Base-by-base conservation (phyloP, 108 stramenopile genomes). In the Stephanodiscus minutulus region DNA sequence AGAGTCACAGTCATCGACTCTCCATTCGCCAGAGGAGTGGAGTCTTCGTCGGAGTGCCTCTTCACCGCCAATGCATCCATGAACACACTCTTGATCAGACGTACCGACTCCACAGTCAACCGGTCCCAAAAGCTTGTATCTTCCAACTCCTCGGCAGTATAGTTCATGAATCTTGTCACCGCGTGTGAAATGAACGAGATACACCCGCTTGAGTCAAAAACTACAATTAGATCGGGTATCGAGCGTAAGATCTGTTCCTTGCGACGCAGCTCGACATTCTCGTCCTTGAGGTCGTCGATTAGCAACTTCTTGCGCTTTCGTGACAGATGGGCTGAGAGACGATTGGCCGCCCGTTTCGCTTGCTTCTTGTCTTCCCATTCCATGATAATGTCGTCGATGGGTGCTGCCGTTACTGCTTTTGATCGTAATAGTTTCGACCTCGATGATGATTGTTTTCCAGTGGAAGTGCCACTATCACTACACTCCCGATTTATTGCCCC, bases 271-370 rank as follows among this genome's bases (percentile, higher is more conserved):
- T 88, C 90, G 44, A 79, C 77, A 59, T 94, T 94, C 65, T 94
- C 90, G 54, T 89, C 90, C 81, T 89, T 90, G 52, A 97, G 86
- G 66, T 97, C 95, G 66, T 97, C 96, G 58, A 97, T 90, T 61
- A 87, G 91, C 64, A 91, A 87, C 79, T 97, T 97, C 85, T 97
- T 97, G 24, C 96, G 89, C 67, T 94, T 94, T 20, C 96, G 89
- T 66, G 88, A 90, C 6, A 95, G 86, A 64, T 97, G 96, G 0
- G 96, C 96, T 8, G 94, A 96, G n/a, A 87, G 84, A 25, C 93
- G 79, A 67, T 94, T 94, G 47, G 93, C 90, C 15, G 90, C 93
- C 7, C 93, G 82, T 58, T 94, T 94, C 24, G 70, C 64, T 50
- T 80, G 74, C 58, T 89, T 88, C 85, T 91, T 94, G 63, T 87